Base-by-base conservation (phyloP, 148 eudicot species). In the Rhododendron henanense region DNA sequence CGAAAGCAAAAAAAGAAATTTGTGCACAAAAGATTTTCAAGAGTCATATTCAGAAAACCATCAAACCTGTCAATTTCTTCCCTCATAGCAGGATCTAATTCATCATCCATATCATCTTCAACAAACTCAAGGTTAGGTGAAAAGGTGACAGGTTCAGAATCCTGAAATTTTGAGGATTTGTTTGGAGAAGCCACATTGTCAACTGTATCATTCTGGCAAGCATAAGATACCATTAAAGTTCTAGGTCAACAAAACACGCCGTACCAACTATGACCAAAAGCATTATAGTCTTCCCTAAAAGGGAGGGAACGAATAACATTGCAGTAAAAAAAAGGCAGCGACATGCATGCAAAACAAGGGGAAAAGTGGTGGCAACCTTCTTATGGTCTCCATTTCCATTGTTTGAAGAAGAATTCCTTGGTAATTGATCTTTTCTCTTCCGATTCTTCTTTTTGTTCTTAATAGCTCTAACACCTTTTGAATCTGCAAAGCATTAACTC, bases 11-110 rank as follows among this genome's bases (percentile, higher is more conserved):
- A 59, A 21, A 25, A 23, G 21, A n/a, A 55, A 78, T 2, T n/a
- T 23, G 21, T 18, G 2, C 21, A 2, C 1, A 81, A 50, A 5
- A 39, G 25, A 57, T 80, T 59, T 41, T 23, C 75, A 61, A 81
- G 31, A 59, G 44, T 28, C 35, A 79, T 44, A 61, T 31, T 77
- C 4, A 21, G 23, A 51, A 3, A 73, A 85, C 18, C 65, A 86
- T 47, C 76, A 31, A 83, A 95, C 98, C 98, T 94, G 93, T 95
- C 98, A 84, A 95, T 90, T 87, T 95, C 89, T 90, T 95, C 96
- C 92, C 89, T 95, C 94, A 95, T 89, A 31, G 88, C 94, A 82
- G 98, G 98, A 91, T 95, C 98, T 86, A 95, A 89, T 89, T 91
- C 96, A 87, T 95, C 98, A 88, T 94, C 96, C 71, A 91, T 88